Percentiles rank a stretch among this genome's conserved stretches.
Evolutionary conservation across 2,329 filamentous ascomycete species (phyloP).

Genomic region (Ustulina deusta): DNA sequence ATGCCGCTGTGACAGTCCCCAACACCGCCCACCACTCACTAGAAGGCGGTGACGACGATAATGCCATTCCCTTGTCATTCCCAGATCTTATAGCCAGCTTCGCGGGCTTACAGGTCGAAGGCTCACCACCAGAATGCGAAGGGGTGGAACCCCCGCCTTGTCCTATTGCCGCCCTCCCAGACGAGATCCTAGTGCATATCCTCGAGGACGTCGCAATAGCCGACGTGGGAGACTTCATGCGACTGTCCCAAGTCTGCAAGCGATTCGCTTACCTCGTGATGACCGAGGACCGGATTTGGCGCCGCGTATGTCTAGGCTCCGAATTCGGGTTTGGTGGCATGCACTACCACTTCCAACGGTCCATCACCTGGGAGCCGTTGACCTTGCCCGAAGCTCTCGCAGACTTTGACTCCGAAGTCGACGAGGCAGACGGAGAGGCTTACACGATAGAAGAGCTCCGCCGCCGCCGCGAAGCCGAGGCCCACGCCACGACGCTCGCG

Average conservation of each 20-base stretch:
- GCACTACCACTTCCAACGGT: slow-evolving; percentile 81
- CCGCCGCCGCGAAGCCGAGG: slow-evolving; percentile 51
- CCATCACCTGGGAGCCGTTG: slow-evolving; percentile 67
- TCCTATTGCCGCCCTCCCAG: slow-evolving; percentile 80
- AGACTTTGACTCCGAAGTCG: slow-evolving; percentile 34
- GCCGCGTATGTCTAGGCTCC: slow-evolving; percentile 74
- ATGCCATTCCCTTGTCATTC: slow-evolving; percentile 62
- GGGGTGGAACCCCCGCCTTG: slow-evolving; percentile 80
- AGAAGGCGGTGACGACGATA: slow-evolving; percentile 53
- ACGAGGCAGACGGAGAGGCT: slow-evolving; percentile 48
- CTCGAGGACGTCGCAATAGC: slow-evolving; percentile 76
- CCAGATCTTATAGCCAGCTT: slow-evolving; percentile 82
- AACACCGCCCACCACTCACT: slow-evolving; percentile 68
- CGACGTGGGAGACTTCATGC: slow-evolving; percentile 82
- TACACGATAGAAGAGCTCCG: slow-evolving; percentile 55
- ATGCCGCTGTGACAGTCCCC: slow-evolving; percentile 63
- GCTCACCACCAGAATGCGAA: slow-evolving; percentile 75
- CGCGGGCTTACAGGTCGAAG: slow-evolving; percentile 74
- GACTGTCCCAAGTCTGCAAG: slow-evolving; percentile 85
- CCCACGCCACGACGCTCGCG: slow-evolving; percentile 54
- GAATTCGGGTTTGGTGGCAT: slow-evolving; percentile 86
- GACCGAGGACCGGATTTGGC: slow-evolving; percentile 90
- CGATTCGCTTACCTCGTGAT: slow-evolving; percentile 85
- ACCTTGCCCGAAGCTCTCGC: slow-evolving; percentile 38
- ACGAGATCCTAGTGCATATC: slow-evolving; percentile 87